Conservation (phyloP, 2,329 filamentous ascomycete genomes). For the Aciculosporium take region DNA sequence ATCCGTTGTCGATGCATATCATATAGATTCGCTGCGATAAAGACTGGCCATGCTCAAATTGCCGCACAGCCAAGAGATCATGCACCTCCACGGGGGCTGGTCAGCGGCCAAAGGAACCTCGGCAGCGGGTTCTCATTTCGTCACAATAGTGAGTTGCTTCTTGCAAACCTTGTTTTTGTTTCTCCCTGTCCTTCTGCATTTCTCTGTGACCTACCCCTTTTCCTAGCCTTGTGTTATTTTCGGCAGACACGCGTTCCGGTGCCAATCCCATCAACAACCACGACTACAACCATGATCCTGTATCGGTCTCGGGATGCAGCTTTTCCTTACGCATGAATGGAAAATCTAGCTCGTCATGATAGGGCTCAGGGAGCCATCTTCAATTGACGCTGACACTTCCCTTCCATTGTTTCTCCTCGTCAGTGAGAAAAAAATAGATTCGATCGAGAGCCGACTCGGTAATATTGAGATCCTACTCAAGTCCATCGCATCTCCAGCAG, state of each 20-base stretch:
- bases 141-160: constrained; percentile 39
- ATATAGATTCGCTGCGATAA: constrained; percentile 44
- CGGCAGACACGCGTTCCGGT: not conserved
- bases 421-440: constrained; percentile 40
- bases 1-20: not conserved
- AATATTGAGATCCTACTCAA: constrained; percentile 31
- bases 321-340: not conserved
- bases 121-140: constrained; percentile 44
- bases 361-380: not conserved
- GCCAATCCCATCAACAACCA: not conserved
- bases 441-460: constrained; percentile 29
- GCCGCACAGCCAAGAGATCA: constrained; percentile 34
- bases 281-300: not conserved
- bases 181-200: not conserved
- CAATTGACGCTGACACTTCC: not conserved
- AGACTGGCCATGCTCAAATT: constrained; percentile 43
- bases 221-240: not conserved
- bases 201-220: not conserved
- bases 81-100: constrained; percentile 41
- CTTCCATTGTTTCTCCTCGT: not conserved
- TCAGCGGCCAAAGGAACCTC: constrained; percentile 39
- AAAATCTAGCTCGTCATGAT: not conserved
- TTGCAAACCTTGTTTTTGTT: not conserved
- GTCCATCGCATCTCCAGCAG: constrained; percentile 18
- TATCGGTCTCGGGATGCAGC: not conserved